Evolutionary conservation across 495 filamentous ascomycete species (phyloP).

Genomic region (Astrocystis sublimbata): DNA sequence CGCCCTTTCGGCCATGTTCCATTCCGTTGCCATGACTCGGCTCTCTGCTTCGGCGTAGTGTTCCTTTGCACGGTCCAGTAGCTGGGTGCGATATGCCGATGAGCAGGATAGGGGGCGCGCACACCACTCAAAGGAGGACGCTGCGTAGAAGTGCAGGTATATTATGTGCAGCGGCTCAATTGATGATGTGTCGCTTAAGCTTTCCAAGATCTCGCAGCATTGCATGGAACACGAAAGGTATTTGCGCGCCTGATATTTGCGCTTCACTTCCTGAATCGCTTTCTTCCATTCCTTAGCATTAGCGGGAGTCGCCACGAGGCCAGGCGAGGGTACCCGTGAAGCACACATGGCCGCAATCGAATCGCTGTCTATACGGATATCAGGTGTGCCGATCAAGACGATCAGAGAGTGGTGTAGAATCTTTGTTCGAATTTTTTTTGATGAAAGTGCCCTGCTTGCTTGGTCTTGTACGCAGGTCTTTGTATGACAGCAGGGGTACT

Average conservation of each 20-base stretch:
- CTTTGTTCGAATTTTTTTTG: conserved; percentile 18
- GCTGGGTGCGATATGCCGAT: conserved; percentile 44
- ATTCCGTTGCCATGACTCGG: conserved; percentile 42
- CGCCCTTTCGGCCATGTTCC: conserved; percentile 33
- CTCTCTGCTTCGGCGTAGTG: conserved; percentile 49
- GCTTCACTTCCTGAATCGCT: conserved; percentile 47
- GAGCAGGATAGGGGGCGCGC: conserved; percentile 47
- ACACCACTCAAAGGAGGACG: conserved; percentile 53
- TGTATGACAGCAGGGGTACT: conserved; percentile 26
- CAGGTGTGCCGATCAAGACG: conserved; percentile 9
- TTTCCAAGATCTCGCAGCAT: conserved; percentile 49
- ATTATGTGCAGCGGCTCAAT: conserved; percentile 52
- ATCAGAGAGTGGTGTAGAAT: conserved; percentile 8
- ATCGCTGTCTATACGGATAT: conserved; percentile 29
- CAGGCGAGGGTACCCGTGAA: conserved; percentile 7
- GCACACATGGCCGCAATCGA: conserved; percentile 20
- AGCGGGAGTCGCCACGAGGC: conserved; percentile 18
- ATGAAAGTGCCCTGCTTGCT: conserved; percentile 1
- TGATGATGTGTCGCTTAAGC: conserved; percentile 39
- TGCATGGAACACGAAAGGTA: conserved; percentile 48
- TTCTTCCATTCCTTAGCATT: conserved; percentile 42
- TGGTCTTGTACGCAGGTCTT: conserved; percentile 18
- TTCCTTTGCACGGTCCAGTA: conserved; percentile 49
- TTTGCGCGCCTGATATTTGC: conserved; percentile 43
- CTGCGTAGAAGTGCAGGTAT: conserved; percentile 57